phyloP scores from a whole-genome alignment of 139 green algal species.

The Picochlorum sp. region DNA sequence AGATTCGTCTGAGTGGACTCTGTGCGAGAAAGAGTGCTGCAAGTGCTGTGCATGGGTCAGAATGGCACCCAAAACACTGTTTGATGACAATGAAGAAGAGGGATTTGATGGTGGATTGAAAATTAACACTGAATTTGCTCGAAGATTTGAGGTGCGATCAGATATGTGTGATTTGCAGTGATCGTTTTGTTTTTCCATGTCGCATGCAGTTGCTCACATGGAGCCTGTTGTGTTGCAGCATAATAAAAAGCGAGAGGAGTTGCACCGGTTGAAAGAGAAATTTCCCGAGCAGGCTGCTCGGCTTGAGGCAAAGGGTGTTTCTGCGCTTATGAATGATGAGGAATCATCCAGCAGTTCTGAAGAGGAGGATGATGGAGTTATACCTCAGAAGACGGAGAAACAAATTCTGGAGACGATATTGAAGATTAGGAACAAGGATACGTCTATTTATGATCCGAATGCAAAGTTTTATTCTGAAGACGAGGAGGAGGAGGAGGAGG shows the following conservation, averaged over 20 bases:
- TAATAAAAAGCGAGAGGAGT: constrained; percentile 72
- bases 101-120: constrained; percentile 17
- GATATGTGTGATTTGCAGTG: not conserved
- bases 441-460: constrained; percentile 57
- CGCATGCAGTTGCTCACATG: no score
- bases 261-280: constrained; percentile 71
- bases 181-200: not conserved
- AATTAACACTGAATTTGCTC: constrained; percentile 63
- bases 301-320: constrained; percentile 18
- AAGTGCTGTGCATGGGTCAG: no score
- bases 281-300: constrained; percentile 57
- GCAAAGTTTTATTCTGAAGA: constrained; percentile 54
- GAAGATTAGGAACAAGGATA: constrained; percentile 60
- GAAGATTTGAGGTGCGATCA: constrained; percentile 55
- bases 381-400: constrained; percentile 42
- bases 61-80: constrained; percentile 31
- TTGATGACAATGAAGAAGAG: constrained; percentile 47
- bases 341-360: constrained; percentile 1
- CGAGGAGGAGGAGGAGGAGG: constrained; percentile 22
- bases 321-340: constrained; percentile 8
- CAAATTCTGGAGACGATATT: constrained; percentile 64
- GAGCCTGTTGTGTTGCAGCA: constrained; percentile 40
- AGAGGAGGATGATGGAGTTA: constrained; percentile 40
- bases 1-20: no score
- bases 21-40: no score